phyloP scores from a whole-genome alignment of 768 basidiomycete genomes.

The Lentinula boryana region DNA sequence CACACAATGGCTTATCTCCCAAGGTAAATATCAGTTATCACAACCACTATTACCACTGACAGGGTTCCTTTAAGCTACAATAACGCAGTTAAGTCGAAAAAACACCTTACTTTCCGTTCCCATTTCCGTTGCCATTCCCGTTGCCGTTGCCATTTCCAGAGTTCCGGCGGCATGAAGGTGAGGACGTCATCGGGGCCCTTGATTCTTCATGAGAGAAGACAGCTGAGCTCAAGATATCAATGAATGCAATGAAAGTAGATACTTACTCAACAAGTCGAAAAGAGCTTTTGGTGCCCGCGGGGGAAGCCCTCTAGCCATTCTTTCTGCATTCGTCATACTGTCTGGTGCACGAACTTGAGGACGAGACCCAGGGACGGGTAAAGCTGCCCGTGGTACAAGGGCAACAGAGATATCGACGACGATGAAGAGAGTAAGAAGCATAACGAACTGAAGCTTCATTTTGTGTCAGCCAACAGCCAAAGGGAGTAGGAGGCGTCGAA shows the following conservation, averaged over 20 bases:
- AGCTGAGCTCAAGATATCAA: not conserved
- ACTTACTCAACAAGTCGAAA: not conserved
- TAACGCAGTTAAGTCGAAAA: not conserved
- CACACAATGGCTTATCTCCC: no score
- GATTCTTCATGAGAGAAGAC: not conserved
- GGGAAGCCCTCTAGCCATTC: not conserved
- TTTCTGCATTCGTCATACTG: not conserved
- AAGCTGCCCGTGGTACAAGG: not conserved
- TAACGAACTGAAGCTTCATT: not conserved
- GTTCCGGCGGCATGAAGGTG: not conserved
- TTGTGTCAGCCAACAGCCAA: not conserved
- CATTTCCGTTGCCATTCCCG: not conserved
- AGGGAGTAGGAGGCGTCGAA: not conserved
- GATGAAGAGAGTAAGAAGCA: not conserved
- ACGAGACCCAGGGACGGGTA: not conserved
- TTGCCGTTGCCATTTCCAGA: not conserved
- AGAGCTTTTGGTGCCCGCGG: not conserved
- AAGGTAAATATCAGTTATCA: not conserved
- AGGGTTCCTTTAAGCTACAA: not conserved
- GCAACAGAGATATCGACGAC: not conserved
- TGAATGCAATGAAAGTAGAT: not conserved
- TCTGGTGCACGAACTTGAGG: not conserved
- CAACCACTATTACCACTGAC: not conserved
- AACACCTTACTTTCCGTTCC: not conserved
- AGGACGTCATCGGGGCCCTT: not conserved